phyloP scores from a whole-genome alignment of 2,329 filamentous ascomycete species.

The Berkeleyomyces rouxiae region DNA sequence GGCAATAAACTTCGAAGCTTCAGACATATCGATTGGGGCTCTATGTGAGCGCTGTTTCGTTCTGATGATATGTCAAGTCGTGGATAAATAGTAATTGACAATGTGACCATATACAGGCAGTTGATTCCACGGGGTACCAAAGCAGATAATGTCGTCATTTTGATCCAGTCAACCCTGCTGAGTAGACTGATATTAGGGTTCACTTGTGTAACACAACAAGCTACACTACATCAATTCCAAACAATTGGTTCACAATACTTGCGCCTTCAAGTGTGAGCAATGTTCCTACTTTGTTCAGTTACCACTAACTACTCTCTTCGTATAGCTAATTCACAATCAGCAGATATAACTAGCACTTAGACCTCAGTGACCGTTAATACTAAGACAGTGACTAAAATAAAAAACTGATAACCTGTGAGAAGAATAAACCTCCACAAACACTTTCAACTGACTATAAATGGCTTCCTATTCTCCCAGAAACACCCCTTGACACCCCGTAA shows the following conservation, averaged over 20 bases:
- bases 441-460: slow-evolving; percentile 3
- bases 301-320: no score
- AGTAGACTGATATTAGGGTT: neutral
- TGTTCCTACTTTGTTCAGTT: no score
- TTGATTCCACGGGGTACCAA: neutral
- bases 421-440: neutral
- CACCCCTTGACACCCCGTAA: neutral
- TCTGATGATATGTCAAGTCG: no score
- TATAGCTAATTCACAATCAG: no score
- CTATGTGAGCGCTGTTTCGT: no score
- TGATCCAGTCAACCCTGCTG: neutral
- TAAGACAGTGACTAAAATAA: neutral
- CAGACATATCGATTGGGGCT: neutral
- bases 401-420: neutral
- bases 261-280: no score
- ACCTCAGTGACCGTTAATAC: neutral
- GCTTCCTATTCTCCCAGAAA: neutral
- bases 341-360: no score
- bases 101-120: no score
- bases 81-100: no score
- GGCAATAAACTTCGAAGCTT: neutral
- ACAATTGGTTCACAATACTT: no score
- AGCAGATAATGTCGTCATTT: neutral
- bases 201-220: no score
- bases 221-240: no score